Evolutionary conservation across 306 rosid species (phyloP).

Genomic region (Castanea sativa): DNA sequence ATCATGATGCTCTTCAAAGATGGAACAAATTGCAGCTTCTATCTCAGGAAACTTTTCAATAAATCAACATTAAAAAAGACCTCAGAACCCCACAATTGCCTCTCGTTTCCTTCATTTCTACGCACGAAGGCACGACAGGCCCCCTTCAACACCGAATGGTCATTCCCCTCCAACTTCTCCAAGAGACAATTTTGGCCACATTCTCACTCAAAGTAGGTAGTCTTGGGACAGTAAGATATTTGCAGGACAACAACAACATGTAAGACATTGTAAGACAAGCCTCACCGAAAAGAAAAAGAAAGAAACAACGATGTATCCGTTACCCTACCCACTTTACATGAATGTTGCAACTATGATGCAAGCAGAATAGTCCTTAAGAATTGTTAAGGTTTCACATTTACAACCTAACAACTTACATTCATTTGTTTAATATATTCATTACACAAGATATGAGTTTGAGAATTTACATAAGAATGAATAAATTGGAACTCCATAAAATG

Average conservation of each 20-base stretch:
- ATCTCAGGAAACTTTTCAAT: constrained; percentile 28
- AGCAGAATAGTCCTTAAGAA: constrained; percentile 4
- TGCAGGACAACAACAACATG: background rate
- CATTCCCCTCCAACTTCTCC: background rate
- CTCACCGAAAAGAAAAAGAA: background rate
- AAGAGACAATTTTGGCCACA: constrained; percentile 18
- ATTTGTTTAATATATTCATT: constrained; percentile 20
- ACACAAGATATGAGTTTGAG: constrained; percentile 34
- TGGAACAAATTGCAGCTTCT: constrained; percentile 29
- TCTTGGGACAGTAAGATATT: background rate
- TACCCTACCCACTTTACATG: background rate
- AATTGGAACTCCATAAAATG: constrained; percentile 34
- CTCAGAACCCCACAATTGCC: constrained; percentile 13
- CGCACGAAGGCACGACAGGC: constrained; percentile 16
- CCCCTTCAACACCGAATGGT: constrained; percentile 1
- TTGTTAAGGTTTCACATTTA: constrained; percentile 23
- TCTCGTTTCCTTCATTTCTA: constrained; percentile 10
- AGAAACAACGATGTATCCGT: background rate
- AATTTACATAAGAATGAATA: constrained; percentile 65
- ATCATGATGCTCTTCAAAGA: constrained; percentile 46
- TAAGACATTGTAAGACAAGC: background rate
- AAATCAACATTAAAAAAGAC: constrained; percentile 18
- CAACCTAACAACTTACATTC: constrained; percentile 32
- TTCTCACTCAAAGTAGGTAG: background rate
- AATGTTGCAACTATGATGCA: background rate